A percentile compares a stretch with the other conserved stretches of the same genome.
These are phyloP conservation scores for Capsicum baccatum DNA, from an alignment of 257 asterid species.

Conservation along the genomic window DNA sequence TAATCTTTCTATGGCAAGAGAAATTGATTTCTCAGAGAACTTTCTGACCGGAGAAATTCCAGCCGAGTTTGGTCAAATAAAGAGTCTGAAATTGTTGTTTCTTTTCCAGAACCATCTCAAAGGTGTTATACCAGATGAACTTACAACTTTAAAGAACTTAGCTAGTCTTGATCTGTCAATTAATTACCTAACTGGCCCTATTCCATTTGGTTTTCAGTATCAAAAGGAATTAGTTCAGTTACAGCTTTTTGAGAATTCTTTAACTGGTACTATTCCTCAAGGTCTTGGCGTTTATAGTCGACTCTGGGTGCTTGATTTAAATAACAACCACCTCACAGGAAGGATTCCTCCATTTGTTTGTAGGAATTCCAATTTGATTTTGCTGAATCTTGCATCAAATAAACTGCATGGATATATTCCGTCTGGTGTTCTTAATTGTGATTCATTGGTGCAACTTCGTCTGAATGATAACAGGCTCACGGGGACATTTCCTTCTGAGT, in stretches of 20 bases:
- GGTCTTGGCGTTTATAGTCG: conserved; percentile 68
- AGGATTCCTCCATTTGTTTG: conserved; percentile 76
- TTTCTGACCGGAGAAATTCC: conserved; percentile 76
- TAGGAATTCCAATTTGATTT: conserved; percentile 54
- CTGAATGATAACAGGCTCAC: conserved; percentile 59
- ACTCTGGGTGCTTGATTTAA: conserved; percentile 88
- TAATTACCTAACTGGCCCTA: conserved; percentile 77
- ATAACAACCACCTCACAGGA: conserved; percentile 69
- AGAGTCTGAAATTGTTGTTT: conserved; percentile 55
- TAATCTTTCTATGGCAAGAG: conserved; percentile 59
- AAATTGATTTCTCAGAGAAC: conserved; percentile 90
- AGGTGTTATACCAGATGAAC: conserved; percentile 77
- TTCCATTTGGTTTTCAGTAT: conserved; percentile 79
- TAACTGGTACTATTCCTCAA: conserved; percentile 77
- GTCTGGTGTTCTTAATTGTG: conserved; percentile 60
- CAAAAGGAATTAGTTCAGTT: conserved; percentile 61
- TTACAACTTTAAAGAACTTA: conserved; percentile 64
- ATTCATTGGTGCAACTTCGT: conserved; percentile 72
- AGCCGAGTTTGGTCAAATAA: conserved; percentile 55
- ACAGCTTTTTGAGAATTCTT: conserved; percentile 71
- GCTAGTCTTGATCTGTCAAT: conserved; percentile 78
- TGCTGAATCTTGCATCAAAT: conserved; percentile 79
- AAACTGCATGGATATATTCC: conserved; percentile 70
- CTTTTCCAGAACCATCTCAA: conserved; percentile 76
- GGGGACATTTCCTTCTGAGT: conserved; percentile 72